These are phyloP conservation scores for Brassica nigra DNA, from an alignment of 345 rosid species.

Conservation along the genomic window DNA sequence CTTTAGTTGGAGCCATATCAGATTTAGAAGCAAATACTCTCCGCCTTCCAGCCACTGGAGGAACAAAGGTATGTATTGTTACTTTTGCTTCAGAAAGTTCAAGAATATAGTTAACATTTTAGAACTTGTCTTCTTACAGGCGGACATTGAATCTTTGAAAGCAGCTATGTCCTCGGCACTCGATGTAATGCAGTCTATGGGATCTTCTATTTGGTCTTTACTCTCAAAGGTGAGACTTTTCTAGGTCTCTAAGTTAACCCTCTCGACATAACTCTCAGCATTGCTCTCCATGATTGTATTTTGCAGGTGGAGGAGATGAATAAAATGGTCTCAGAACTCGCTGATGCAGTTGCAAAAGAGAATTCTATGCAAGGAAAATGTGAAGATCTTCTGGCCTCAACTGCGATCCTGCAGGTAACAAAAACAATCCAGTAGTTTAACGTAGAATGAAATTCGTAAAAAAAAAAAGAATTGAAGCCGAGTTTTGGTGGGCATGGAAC, in stretches of 20 bases:
- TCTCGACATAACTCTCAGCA: slow-evolving; percentile 12
- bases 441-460: not conserved
- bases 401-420: slow-evolving; percentile 78
- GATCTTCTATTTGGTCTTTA: slow-evolving; percentile 69
- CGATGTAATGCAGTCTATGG: slow-evolving; percentile 89
- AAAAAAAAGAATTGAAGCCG: not conserved
- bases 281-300: slow-evolving; percentile 17
- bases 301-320: slow-evolving; percentile 73
- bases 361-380: slow-evolving; percentile 69
- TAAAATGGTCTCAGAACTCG: slow-evolving; percentile 68
- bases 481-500: slow-evolving; percentile 24
- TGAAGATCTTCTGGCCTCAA: slow-evolving; percentile 68
- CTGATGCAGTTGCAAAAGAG: slow-evolving; percentile 59
- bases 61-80: slow-evolving; percentile 66
- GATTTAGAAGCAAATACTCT: slow-evolving; percentile 92
- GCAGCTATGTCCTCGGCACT: slow-evolving; percentile 84
- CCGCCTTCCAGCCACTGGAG: slow-evolving; percentile 86
- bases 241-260: too few species aligned
- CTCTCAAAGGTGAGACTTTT: slow-evolving; percentile 66
- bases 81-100: slow-evolving; percentile 2
- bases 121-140: slow-evolving; percentile 52
- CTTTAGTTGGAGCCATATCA: slow-evolving; percentile 77
- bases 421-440: not conserved
- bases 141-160: slow-evolving; percentile 72
- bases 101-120: slow-evolving; percentile 11